Evolutionary conservation across 2,329 filamentous ascomycete genomes (phyloP).

Genomic region (Cytospora mali): DNA sequence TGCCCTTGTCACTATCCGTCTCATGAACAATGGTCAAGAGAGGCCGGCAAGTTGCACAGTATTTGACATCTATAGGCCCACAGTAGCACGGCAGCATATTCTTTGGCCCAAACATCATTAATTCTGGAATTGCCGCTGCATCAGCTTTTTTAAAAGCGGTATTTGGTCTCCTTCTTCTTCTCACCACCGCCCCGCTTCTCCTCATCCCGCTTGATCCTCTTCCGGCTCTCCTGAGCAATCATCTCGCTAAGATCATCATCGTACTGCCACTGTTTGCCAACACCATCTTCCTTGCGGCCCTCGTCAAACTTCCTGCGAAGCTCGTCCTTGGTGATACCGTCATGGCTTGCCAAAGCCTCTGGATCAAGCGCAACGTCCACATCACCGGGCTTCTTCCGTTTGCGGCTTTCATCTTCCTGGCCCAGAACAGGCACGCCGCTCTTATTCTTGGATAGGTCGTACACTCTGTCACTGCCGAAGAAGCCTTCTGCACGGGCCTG

Average conservation of each 20-base stretch:
- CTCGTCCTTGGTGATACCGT: constrained; percentile 83
- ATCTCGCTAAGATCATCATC: constrained; percentile 85
- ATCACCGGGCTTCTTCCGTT: constrained; percentile 95
- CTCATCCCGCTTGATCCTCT: constrained; percentile 85
- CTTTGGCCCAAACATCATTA: neutral
- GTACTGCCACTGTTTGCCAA: constrained; percentile 69
- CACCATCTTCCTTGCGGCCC: constrained; percentile 65
- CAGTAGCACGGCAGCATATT: neutral
- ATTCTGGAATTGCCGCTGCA: neutral
- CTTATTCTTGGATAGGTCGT: constrained; percentile 71
- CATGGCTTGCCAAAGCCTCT: constrained; percentile 73
- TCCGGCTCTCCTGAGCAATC: constrained; percentile 91
- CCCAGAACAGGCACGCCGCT: constrained; percentile 72
- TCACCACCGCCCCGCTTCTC: constrained; percentile 61
- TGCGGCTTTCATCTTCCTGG: constrained; percentile 73
- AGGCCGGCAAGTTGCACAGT: neutral
- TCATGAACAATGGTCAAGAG: neutral
- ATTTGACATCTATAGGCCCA: neutral
- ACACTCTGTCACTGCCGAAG: constrained; percentile 92
- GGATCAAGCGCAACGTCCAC: constrained; percentile 90
- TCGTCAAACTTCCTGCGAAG: constrained; percentile 78
- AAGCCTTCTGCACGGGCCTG: constrained; percentile 86
- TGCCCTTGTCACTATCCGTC: neutral
- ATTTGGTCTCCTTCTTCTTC: constrained; percentile 62
- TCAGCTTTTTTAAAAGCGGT: constrained; percentile 45